Base-by-base conservation (phyloP, 768 basidiomycete genomes). In the Boletales sp. region DNA sequence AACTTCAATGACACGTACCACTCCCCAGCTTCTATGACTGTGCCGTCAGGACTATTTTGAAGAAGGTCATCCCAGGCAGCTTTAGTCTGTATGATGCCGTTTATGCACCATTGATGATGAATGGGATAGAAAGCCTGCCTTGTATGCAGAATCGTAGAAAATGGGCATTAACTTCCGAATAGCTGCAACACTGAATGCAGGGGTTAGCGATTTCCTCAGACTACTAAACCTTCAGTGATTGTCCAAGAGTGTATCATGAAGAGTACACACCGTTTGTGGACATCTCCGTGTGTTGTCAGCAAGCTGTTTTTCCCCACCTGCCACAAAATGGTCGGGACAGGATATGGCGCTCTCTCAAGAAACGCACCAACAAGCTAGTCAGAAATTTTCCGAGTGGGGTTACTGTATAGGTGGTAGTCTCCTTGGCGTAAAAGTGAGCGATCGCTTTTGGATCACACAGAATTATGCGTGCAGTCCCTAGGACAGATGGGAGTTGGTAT, bases 391-490 rank as follows among this genome's bases (percentile, higher is more conserved):
- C 57, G 17, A 60, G 55, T 39, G 56, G 67, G 31, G 57, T 70
- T 30, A 53, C 37, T 18, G 59, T 46, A 41, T 71, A 70, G 0
- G 65, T 57, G n/a, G 55, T 78, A 0, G 80, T 80, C 51, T 83
- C 81, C 51, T 64, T 73, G 3, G 78, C 67, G 53, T 75, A 79
- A 51, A 80, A 76, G 54, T 83, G 78, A 1, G 73, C 68, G 19
- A 77, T 65, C 0, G 81, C 80, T 61, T 73, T 79, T 2, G 76
- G 72, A 45, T 80, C 79, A 43, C 69, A 67, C 8, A 81, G 49
- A 4, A 78, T 56, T 15, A 80, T 57, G 15, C 61, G 56, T 3
- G 53, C 57, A 2, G 68, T 61, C 4, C 76, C 77, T 4, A 80
- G 54, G 1, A 64, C 60, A 5, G 62, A 65, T 3, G 79, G 75